These are phyloP conservation scores for Puccinia triticina DNA, from an alignment of 1,284 basidiomycete genomes.

Conservation along the genomic window DNA sequence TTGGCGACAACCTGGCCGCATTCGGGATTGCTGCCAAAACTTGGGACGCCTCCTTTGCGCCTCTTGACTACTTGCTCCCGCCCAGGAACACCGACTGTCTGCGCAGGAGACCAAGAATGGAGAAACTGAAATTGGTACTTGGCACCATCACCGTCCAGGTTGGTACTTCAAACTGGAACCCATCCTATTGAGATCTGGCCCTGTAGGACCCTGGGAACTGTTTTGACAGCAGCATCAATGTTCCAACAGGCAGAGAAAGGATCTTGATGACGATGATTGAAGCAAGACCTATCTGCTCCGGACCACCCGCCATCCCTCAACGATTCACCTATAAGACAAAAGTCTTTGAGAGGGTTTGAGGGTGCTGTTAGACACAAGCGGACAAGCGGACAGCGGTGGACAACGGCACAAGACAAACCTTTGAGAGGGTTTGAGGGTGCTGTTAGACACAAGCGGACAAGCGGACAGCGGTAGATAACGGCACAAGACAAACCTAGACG, in stretches of 20 bases:
- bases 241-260: neutral
- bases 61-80: neutral
- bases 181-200: neutral
- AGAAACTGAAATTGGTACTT: no score
- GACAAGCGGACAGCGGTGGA: no score
- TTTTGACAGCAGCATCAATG: neutral
- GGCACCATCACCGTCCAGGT: neutral
- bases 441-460: no score
- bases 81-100: neutral
- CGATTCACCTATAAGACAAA: no score
- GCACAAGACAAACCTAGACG: no score
- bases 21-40: slow-evolving; percentile 39
- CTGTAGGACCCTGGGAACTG: neutral
- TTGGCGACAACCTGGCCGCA: neutral
- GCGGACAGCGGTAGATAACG: no score
- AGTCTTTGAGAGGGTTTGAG: no score
- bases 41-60: no score
- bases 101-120: no score
- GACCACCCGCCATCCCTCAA: neutral
- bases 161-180: slow-evolving; percentile 19
- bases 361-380: no score
- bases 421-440: no score
- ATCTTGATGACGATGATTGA: neutral
- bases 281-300: neutral
- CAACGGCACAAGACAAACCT: no score